phyloP scores from a whole-genome alignment of 2,329 filamentous ascomycete species.

The Paecilomyces formosus region DNA sequence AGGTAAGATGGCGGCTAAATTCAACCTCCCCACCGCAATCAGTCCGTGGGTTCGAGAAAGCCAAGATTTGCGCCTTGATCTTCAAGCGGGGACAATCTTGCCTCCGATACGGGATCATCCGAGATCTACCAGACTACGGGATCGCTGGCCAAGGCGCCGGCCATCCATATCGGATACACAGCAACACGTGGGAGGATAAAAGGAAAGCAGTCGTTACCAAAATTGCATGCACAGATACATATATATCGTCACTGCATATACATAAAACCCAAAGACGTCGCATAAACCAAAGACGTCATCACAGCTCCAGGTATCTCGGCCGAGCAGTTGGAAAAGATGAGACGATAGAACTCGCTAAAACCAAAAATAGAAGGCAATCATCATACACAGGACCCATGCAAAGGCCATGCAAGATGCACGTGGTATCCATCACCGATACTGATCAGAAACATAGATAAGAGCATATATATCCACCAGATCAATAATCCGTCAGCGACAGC shows the following conservation, averaged over 20 bases:
- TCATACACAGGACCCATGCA: background rate
- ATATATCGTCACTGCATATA: background rate
- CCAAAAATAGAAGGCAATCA: background rate
- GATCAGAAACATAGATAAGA: background rate
- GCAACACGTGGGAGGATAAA: background rate
- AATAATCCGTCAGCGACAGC: conserved; percentile 41
- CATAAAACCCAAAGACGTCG: background rate
- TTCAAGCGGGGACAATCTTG: too few relatives aligned
- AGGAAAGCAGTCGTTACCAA: background rate
- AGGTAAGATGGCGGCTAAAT: too few relatives aligned
- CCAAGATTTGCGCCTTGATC: too few relatives aligned
- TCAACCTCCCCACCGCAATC: too few relatives aligned
- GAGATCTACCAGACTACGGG: too few relatives aligned
- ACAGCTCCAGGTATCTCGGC: background rate
- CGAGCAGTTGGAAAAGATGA: background rate
- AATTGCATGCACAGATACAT: background rate
- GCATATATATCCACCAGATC: conserved; percentile 6
- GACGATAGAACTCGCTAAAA: background rate
- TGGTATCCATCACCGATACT: background rate
- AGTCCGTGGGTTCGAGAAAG: too few relatives aligned
- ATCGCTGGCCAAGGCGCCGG: too few relatives aligned
- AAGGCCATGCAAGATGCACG: background rate
- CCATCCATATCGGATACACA: too few relatives aligned
- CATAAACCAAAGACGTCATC: background rate
- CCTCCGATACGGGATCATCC: too few relatives aligned